phyloP scores from a whole-genome alignment of 495 filamentous ascomycete genomes.

The Daldinia decipiens region DNA sequence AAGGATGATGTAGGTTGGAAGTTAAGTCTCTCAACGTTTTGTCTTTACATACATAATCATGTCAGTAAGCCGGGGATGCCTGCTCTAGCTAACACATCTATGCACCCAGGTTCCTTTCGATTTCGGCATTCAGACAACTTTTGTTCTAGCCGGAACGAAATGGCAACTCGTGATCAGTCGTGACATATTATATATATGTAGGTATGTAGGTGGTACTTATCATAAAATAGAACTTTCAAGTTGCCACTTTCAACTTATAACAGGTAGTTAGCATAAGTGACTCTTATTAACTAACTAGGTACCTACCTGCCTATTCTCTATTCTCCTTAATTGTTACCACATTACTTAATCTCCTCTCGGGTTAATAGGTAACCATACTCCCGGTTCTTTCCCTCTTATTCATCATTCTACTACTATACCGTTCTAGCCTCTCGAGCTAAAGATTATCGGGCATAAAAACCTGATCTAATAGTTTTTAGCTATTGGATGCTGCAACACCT shows the following conservation, averaged over 20 bases:
- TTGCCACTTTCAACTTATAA: not conserved
- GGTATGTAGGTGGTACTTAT: too few species aligned
- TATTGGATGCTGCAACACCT: constrained; percentile 1
- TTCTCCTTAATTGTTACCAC: not conserved
- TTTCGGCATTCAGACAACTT: constrained; percentile 3
- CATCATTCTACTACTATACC: not conserved
- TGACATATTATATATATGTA: not conserved
- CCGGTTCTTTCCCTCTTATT: not conserved
- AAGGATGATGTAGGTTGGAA: constrained; percentile 35
- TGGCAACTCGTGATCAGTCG: not conserved
- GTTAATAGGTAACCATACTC: not conserved
- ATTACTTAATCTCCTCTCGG: not conserved
- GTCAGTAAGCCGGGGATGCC: not conserved
- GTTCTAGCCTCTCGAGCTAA: not conserved
- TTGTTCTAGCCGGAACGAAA: not conserved
- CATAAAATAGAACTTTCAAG: not conserved
- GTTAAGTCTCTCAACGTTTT: constrained; percentile 7
- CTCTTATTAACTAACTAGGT: too few species aligned
- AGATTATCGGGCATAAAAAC: not conserved
- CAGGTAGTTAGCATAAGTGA: too few species aligned
- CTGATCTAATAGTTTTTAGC: constrained; percentile 8
- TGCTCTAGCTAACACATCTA: constrained; percentile 3
- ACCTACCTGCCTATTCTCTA: too few species aligned
- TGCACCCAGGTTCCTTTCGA: constrained; percentile 4
- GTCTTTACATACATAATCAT: not conserved